Conservation (phyloP, 1,139 yeast genomes). For the Suhomyces bolitotheri region DNA sequence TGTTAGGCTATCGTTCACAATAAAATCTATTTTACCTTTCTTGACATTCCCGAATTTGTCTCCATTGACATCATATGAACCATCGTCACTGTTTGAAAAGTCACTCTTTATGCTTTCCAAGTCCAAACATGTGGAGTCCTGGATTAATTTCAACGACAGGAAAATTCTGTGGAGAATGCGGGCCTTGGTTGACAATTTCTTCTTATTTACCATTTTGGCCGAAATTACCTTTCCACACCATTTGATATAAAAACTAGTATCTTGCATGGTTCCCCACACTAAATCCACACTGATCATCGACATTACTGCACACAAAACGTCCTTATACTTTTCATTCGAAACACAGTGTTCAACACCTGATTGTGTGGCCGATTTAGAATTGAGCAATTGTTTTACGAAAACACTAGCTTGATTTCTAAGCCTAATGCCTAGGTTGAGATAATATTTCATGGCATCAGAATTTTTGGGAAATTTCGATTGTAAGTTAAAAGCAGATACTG, state of each 20-base stretch:
- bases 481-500: slow-evolving; percentile 79
- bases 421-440: slow-evolving; percentile 69
- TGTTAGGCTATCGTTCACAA: slow-evolving; percentile 34
- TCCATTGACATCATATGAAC: slow-evolving; percentile 44
- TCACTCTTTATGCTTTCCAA: slow-evolving; percentile 41
- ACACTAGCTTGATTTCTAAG: slow-evolving; percentile 73
- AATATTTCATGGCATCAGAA: slow-evolving; percentile 66
- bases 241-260: slow-evolving; percentile 71
- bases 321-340: slow-evolving; percentile 73
- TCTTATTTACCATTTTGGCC: slow-evolving; percentile 65
- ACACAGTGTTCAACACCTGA: slow-evolving; percentile 53
- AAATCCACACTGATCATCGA: slow-evolving; percentile 88
- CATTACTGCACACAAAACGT: slow-evolving; percentile 77
- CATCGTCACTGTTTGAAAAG: slow-evolving; percentile 30
- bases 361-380: slow-evolving; percentile 34
- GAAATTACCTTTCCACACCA: slow-evolving; percentile 77
- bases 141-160: slow-evolving; percentile 71
- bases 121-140: slow-evolving; percentile 67
- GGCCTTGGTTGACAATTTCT: slow-evolving; percentile 73
- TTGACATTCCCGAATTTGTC: slow-evolving; percentile 28
- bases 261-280: slow-evolving; percentile 91
- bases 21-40: slow-evolving; percentile 49
- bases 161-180: slow-evolving; percentile 74
- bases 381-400: slow-evolving; percentile 55
- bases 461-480: slow-evolving; percentile 68